phyloP scores from a whole-genome alignment of 257 asterid genomes.

The Paulownia fortunei region DNA sequence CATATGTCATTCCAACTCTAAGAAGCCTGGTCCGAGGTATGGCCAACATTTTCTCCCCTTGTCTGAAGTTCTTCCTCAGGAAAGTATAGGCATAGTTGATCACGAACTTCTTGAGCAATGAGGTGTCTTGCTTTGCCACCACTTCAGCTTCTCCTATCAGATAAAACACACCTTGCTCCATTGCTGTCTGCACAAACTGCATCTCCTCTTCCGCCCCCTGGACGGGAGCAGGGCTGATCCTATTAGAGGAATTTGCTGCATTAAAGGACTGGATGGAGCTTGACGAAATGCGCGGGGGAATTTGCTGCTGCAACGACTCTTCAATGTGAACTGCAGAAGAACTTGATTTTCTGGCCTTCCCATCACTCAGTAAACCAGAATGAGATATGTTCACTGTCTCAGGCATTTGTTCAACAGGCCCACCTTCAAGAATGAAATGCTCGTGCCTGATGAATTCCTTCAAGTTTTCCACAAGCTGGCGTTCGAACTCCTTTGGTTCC shows the following conservation, averaged over 20 bases:
- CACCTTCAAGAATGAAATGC: constrained; percentile 43
- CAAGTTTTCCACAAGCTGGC: constrained; percentile 48
- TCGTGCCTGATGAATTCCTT: constrained; percentile 60
- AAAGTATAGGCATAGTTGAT: constrained; percentile 60
- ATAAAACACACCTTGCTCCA: constrained; percentile 62
- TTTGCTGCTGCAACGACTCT: constrained; percentile 32
- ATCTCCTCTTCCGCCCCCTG: constrained; percentile 47
- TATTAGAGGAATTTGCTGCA: constrained; percentile 21
- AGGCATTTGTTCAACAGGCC: constrained; percentile 6
- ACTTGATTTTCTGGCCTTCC: constrained; percentile 27
- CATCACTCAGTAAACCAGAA: constrained; percentile 30
- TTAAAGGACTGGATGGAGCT: constrained; percentile 45
- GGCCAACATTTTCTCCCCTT: constrained; percentile 62
- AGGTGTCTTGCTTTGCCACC: constrained; percentile 57
- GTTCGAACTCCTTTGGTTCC: constrained; percentile 57
- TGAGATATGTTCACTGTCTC: constrained; percentile 22
- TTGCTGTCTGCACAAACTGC: constrained; percentile 45
- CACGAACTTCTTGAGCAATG: constrained; percentile 51
- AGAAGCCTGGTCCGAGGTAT: constrained; percentile 68
- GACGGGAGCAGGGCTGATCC: not conserved
- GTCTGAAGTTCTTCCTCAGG: constrained; percentile 67
- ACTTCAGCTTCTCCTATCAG: constrained; percentile 75
- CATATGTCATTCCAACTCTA: constrained; percentile 77
- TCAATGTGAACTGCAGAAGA: constrained; percentile 46
- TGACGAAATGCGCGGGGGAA: constrained; percentile 38